Evolutionary conservation across 139 green algal species (phyloP).

Genomic region (Coccomyxa sp.): DNA sequence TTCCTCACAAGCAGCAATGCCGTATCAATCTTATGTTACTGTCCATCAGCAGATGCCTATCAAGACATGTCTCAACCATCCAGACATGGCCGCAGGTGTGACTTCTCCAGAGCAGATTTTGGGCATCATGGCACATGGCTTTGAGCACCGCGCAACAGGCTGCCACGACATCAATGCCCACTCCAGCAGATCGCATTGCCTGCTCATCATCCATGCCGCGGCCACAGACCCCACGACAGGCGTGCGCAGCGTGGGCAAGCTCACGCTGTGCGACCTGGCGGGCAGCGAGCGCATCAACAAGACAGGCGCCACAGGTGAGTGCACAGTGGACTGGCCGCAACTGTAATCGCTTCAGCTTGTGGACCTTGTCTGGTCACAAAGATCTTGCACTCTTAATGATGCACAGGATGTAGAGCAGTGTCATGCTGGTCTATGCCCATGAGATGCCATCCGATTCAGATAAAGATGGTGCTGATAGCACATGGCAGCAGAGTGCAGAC

Average conservation of each 20-base stretch:
- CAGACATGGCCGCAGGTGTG: conserved; percentile 13
- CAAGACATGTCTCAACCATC: neutral
- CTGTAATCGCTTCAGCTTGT: no score
- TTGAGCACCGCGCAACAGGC: conserved; percentile 25
- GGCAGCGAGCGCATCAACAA: conserved; percentile 33
- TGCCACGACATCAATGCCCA: conserved; percentile 76
- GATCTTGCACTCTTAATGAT: no score
- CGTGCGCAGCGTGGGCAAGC: conserved; percentile 28
- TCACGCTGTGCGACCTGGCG: conserved; percentile 34
- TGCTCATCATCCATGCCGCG: conserved; percentile 57
- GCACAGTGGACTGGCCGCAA: no score
- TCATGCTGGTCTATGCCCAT: no score
- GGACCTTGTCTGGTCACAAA: no score
- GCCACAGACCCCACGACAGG: conserved; percentile 22
- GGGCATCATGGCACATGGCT: conserved; percentile 34
- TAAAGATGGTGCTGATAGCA: no score
- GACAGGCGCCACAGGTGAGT: conserved; percentile 24
- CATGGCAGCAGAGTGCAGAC: no score
- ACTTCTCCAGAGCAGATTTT: conserved; percentile 32
- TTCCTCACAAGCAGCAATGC: neutral
- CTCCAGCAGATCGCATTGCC: conserved; percentile 54
- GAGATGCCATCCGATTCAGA: no score
- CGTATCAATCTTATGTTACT: no score
- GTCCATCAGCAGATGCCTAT: neutral
- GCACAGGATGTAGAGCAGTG: no score